These are phyloP conservation scores for Diaporthe australafricana DNA, from an alignment of 2,329 filamentous ascomycete genomes.

Conservation along the genomic window DNA sequence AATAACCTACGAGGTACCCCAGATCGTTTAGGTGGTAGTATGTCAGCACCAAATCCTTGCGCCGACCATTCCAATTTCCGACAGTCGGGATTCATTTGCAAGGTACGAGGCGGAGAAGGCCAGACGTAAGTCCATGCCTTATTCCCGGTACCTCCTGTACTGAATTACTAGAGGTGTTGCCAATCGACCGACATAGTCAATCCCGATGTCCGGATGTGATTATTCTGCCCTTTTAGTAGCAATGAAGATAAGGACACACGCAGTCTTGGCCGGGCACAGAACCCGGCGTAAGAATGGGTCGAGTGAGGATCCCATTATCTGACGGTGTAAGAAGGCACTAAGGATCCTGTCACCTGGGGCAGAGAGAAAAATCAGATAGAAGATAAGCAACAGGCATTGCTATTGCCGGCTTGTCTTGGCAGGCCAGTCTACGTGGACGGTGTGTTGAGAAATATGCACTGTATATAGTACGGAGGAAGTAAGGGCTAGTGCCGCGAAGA, in stretches of 20 bases:
- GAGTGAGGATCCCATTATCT: background rate
- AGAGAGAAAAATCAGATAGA: background rate
- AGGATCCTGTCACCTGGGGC: background rate
- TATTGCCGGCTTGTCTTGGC: slow-evolving; percentile 4
- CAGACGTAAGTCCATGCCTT: background rate
- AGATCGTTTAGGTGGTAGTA: background rate
- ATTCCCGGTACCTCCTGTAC: background rate
- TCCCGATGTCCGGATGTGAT: background rate
- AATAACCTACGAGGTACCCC: background rate
- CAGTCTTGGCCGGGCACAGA: background rate
- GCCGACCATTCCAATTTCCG: background rate
- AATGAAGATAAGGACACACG: background rate
- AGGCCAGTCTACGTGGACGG: too few species aligned
- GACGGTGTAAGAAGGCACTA: background rate
- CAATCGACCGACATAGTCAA: background rate
- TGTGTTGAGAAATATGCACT: too few species aligned
- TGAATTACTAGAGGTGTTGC: too few species aligned
- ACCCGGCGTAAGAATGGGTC: background rate
- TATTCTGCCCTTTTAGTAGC: background rate
- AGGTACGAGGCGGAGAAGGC: background rate
- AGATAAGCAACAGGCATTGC: background rate
- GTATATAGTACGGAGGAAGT: too few species aligned
- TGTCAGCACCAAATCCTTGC: background rate
- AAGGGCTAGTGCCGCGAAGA: too few species aligned
- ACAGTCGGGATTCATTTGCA: background rate